Base-by-base conservation (phyloP, 2,329 filamentous ascomycete genomes). In the Penicillium sp. region DNA sequence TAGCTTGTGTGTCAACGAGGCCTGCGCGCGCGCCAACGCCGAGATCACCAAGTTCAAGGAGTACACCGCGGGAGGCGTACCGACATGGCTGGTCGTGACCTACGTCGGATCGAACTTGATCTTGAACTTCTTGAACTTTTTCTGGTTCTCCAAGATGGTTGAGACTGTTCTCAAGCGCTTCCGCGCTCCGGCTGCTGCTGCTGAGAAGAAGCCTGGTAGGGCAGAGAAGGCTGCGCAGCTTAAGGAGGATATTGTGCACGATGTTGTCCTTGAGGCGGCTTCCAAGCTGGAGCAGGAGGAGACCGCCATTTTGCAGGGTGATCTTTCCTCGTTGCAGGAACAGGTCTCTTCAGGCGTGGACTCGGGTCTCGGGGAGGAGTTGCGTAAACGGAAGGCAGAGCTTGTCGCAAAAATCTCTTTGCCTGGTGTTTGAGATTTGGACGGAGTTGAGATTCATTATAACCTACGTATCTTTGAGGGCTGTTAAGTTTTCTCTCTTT, bases 351-450 rank as follows among this genome's bases (percentile, higher is more conserved):
- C 63, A 3, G 60, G 57, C 5, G 56, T 64, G 17, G 67, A 89
- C 82, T 35, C 86, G 84, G 9, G 88, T 83, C 86, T 95, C 91
- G 64, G 89, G 83, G 70, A 96, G 90, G 26, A 96, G 78, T 69
- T 96, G 88, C 22, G 87, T n/a, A 59, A 56, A 45, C 55, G 64
- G 35, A 64, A 57, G 28, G 51, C 53, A 32, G 56, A 60, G 24
- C 40, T 55, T 31, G 46, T 55, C 33, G 49, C 52, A 17, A 55
- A 59, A 31, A 40, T 54, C 17, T 39, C 53, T 48, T 47, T 56
- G 28, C 47, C 53, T 33, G 47, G 53, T n/a, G 45, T 53, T 32
- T 55, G 38, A 55, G 15, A 7, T 10, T 22, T 37, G 39, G 12
- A 41, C 31, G 4, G 9, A 19, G 21, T 41, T 29, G 19, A 32